Conservation (phyloP, 1,284 basidiomycete genomes). For the Trichosporon faecale region DNA sequence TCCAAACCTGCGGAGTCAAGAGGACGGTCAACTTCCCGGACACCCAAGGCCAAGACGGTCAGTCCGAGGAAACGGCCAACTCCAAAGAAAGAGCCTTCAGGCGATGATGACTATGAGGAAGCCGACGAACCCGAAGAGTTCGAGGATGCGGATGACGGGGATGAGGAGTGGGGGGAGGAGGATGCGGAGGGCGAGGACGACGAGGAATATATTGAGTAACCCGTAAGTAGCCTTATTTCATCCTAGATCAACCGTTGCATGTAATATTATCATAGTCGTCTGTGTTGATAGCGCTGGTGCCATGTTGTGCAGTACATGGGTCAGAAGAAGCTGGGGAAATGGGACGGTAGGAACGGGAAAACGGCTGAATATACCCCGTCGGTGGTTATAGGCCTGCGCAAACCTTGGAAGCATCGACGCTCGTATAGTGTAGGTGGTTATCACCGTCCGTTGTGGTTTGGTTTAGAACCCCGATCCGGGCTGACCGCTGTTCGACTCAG, state of each 20-base stretch:
- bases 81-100: not conserved
- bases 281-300: not conserved
- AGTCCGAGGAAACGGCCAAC: slow-evolving; percentile 3
- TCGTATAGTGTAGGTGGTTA: slow-evolving; percentile 12
- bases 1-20: not conserved
- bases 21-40: not conserved
- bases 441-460: slow-evolving; percentile 7
- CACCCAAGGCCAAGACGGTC: not conserved
- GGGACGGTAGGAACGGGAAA: not conserved
- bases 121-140: not conserved
- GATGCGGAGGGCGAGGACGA: slow-evolving; percentile 12
- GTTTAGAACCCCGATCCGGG: not conserved
- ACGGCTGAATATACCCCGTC: not conserved
- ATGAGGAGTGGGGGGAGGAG: not conserved
- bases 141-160: not conserved
- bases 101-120: not conserved
- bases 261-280: not conserved
- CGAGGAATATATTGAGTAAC: slow-evolving; percentile 1
- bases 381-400: not conserved
- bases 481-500: slow-evolving; percentile 11
- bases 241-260: not conserved
- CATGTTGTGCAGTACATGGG: not conserved
- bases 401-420: not conserved
- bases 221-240: not conserved
- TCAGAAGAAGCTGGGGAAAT: no score